Conservation (phyloP, 306 rosid genomes). For the Gastrolobium villosum region DNA sequence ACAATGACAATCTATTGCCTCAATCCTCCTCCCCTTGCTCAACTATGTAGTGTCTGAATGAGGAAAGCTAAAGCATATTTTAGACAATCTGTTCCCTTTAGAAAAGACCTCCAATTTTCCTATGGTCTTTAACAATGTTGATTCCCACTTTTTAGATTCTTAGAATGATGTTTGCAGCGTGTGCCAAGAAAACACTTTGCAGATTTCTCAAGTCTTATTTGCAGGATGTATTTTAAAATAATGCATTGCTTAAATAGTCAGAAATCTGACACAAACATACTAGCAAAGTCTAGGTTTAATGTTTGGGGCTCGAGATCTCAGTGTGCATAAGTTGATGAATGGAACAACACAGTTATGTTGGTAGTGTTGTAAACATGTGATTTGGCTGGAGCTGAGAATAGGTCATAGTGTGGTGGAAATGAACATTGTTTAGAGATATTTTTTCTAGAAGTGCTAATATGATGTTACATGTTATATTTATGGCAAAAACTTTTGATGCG, state of each 20-base stretch:
- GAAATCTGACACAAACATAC: slow-evolving; percentile 39
- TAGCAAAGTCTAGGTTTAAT: slow-evolving; percentile 12
- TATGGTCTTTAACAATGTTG: not conserved
- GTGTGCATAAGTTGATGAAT: slow-evolving; percentile 30
- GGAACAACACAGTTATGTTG: not conserved
- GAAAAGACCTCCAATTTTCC: not conserved
- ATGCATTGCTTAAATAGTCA: slow-evolving; percentile 13
- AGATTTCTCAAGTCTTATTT: slow-evolving; percentile 12
- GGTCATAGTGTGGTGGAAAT: slow-evolving; percentile 19
- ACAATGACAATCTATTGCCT: not conserved
- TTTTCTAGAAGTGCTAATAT: slow-evolving; percentile 4
- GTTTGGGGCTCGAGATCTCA: slow-evolving; percentile 27
- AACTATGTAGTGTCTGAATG: slow-evolving; percentile 34
- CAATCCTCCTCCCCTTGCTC: slow-evolving; percentile 19
- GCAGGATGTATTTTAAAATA: slow-evolving; percentile 12
- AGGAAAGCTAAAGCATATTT: slow-evolving; percentile 15
- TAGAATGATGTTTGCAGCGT: slow-evolving; percentile 14
- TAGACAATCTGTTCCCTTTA: slow-evolving; percentile 18
- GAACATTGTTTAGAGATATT: slow-evolving; percentile 2
- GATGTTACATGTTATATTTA: slow-evolving; percentile 17
- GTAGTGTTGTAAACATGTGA: slow-evolving; percentile 19
- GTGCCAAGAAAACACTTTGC: not conserved
- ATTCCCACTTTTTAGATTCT: slow-evolving; percentile 38
- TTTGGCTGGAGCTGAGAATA: slow-evolving; percentile 19
- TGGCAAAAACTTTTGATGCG: not conserved